Evolutionary conservation across 441 rosid genomes (phyloP).

Genomic region (Hura crepitans): DNA sequence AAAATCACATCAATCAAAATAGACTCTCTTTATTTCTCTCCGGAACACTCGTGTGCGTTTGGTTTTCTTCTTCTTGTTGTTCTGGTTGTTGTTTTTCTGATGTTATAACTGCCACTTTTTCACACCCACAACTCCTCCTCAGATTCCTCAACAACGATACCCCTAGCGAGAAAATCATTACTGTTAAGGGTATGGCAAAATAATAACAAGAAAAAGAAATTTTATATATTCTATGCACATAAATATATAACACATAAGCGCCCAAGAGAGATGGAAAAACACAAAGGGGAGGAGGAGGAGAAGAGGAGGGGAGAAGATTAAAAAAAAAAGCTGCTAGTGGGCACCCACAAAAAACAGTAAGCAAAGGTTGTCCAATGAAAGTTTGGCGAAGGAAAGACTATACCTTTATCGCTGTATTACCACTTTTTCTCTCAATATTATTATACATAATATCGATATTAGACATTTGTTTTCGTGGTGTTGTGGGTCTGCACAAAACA

Average conservation of each 20-base stretch:
- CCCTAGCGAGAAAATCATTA: slow-evolving; percentile 52
- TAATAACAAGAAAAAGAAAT: background rate
- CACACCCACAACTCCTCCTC: slow-evolving; percentile 38
- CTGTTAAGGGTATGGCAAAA: slow-evolving; percentile 20
- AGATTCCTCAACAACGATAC: slow-evolving; percentile 57
- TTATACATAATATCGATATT: background rate
- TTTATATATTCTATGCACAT: slow-evolving; percentile 16
- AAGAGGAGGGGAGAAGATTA: no score
- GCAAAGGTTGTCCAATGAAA: slow-evolving; percentile 48
- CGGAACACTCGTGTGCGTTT: slow-evolving; percentile 30
- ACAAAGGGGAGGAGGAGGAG: background rate
- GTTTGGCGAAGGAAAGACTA: slow-evolving; percentile 28
- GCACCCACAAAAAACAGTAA: slow-evolving; percentile 39
- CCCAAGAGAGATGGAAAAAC: background rate
- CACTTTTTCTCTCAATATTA: slow-evolving; percentile 28
- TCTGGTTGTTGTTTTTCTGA: slow-evolving; percentile 27
- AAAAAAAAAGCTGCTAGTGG: slow-evolving; percentile 53
- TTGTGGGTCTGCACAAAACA: slow-evolving; percentile 25
- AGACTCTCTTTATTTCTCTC: slow-evolving; percentile 4
- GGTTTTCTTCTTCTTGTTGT: slow-evolving; percentile 14
- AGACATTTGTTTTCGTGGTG: background rate
- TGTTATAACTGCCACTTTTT: slow-evolving; percentile 40
- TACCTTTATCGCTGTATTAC: slow-evolving; percentile 34
- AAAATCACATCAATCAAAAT: slow-evolving; percentile 38
- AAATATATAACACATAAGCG: background rate